Percentiles rank a stretch among this genome's conserved stretches.
phyloP scores from a whole-genome alignment of 192 early-diverging fungal species.

The Backusella mclennaniae region DNA sequence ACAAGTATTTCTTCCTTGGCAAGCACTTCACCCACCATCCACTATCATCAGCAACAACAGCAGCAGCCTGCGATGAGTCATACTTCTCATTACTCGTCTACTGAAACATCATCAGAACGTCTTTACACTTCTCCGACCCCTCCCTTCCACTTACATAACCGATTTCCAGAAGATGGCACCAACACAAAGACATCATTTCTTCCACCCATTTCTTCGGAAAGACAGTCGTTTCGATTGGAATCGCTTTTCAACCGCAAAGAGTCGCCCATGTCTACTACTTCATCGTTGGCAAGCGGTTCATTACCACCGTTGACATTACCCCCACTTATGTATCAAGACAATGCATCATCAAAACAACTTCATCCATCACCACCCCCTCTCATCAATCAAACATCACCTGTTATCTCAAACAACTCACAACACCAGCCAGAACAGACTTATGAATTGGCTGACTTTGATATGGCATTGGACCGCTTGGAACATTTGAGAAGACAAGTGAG shows the following conservation, averaged over 20 bases:
- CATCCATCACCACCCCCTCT: neutral
- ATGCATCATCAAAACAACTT: too few relatives aligned
- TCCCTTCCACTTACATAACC: neutral
- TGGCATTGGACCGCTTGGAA: conserved; percentile 3
- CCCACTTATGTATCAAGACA: conserved; percentile 4
- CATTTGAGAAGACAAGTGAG: conserved; percentile 15
- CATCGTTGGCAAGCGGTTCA: neutral
- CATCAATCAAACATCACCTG: neutral
- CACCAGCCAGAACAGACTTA: neutral
- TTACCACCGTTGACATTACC: neutral
- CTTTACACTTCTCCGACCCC: neutral
- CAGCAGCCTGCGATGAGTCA: neutral
- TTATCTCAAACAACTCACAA: neutral
- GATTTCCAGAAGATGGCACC: neutral
- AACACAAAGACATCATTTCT: neutral
- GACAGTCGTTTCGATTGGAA: conserved; percentile 11
- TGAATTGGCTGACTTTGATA: conserved; percentile 15
- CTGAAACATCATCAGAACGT: neutral
- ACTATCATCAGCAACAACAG: neutral
- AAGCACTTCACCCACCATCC: neutral
- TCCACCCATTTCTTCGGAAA: conserved; percentile 9
- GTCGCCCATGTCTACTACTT: neutral
- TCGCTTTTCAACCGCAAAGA: conserved; percentile 9
- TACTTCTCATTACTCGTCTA: neutral
- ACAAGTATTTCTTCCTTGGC: neutral